Evolutionary conservation across 257 asterid genomes (phyloP).

Genomic region (Thymus mandschuricus): DNA sequence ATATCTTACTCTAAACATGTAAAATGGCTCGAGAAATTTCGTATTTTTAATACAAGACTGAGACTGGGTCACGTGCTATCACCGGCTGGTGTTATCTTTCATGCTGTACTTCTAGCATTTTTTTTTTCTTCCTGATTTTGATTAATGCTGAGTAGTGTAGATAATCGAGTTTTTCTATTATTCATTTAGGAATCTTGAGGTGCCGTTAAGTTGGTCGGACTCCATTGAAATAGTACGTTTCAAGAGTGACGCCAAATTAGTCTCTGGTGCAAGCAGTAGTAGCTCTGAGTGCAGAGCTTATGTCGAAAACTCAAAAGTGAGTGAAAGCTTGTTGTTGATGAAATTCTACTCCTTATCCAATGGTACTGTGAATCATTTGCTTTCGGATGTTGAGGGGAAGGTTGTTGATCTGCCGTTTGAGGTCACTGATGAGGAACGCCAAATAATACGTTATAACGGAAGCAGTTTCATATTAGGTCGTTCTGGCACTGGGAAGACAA

Average conservation of each 20-base stretch:
- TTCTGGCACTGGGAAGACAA: conserved; percentile 78
- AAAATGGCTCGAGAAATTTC: too few relatives aligned
- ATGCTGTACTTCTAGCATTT: not conserved
- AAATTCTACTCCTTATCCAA: conserved; percentile 64
- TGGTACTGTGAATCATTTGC: conserved; percentile 58
- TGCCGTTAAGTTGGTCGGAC: conserved; percentile 57
- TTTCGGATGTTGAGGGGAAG: conserved; percentile 45
- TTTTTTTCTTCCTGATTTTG: not conserved
- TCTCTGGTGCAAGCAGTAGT: conserved; percentile 28
- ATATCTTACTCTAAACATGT: too few relatives aligned
- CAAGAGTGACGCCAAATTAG: conserved; percentile 31
- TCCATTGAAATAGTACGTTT: conserved; percentile 40
- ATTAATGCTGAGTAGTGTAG: not conserved
- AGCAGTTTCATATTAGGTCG: conserved; percentile 47
- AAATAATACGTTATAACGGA: conserved; percentile 48
- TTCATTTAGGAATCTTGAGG: conserved; percentile 56
- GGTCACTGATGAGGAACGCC: conserved; percentile 68
- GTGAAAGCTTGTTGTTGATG: conserved; percentile 65
- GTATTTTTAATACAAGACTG: too few relatives aligned
- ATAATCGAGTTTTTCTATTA: too few relatives aligned
- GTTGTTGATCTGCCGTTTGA: conserved; percentile 65
- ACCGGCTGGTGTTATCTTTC: too few relatives aligned
- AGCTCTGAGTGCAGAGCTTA: conserved; percentile 27
- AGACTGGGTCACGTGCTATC: too few relatives aligned
- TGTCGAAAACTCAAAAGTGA: conserved; percentile 63